phyloP scores from a whole-genome alignment of 2,329 filamentous ascomycete genomes.

The Penicillium griseofulvum region DNA sequence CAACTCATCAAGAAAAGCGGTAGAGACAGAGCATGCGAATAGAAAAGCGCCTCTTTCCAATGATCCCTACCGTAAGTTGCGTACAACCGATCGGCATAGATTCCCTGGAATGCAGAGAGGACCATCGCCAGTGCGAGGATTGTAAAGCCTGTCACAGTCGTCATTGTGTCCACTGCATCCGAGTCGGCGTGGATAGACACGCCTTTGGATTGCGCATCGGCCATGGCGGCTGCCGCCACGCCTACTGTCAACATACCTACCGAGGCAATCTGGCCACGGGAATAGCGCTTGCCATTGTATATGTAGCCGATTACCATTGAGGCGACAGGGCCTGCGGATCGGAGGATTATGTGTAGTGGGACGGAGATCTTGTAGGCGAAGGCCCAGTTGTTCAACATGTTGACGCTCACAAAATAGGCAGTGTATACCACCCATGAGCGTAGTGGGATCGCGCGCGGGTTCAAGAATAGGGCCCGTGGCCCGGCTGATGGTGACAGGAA shows the following conservation, averaged over 20 bases:
- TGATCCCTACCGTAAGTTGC: conserved; percentile 72
- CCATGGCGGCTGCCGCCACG: conserved; percentile 83
- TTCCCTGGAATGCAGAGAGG: conserved; percentile 87
- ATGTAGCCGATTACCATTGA: conserved; percentile 89
- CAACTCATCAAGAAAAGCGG: conserved; percentile 45
- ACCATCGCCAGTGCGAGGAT: conserved; percentile 87
- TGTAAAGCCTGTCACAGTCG: conserved; percentile 62
- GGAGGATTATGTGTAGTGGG: conserved; percentile 92
- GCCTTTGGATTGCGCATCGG: conserved; percentile 79
- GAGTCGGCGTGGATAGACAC: conserved; percentile 39
- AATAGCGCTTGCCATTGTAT: conserved; percentile 76
- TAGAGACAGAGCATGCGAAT: conserved; percentile 62
- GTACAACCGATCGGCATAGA: conserved; percentile 92
- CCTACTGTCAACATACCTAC: conserved; percentile 81
- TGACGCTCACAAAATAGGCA: conserved; percentile 85
- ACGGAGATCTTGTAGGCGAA: conserved; percentile 97
- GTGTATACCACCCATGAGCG: conserved; percentile 86
- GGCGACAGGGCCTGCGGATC: conserved; percentile 92
- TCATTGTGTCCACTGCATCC: conserved; percentile 27
- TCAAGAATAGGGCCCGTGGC: conserved; percentile 69
- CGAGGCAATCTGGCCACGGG: conserved; percentile 72
- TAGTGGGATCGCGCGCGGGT: conserved; percentile 75
- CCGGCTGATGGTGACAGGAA: conserved; percentile 64
- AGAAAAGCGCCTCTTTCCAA: conserved; percentile 96
- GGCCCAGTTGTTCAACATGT: conserved; percentile 94